Conservation (phyloP, 306 rosid genomes). For the Sechiopsis laciniata region DNA sequence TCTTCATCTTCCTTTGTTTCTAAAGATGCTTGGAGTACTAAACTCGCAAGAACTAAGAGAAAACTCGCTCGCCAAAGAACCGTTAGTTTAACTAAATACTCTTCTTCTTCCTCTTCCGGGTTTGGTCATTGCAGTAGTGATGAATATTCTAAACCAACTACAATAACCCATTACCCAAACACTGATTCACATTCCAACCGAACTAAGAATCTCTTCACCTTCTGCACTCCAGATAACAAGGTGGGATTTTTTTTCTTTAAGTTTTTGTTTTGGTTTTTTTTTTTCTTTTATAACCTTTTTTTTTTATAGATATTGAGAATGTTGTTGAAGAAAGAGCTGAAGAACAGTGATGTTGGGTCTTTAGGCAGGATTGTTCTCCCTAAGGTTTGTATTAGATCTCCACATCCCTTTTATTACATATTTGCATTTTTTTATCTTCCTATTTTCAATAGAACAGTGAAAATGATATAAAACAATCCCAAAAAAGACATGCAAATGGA, state of each 20-base stretch:
- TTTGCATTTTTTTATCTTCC: not conserved
- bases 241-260: slow-evolving; percentile 29
- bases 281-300: no score
- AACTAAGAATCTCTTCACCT: not conserved
- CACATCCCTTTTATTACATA: no score
- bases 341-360: slow-evolving; percentile 45
- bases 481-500: not conserved
- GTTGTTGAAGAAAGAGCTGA: slow-evolving; percentile 43
- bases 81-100: slow-evolving; percentile 16
- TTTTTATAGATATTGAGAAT: slow-evolving; percentile 19
- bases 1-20: not conserved
- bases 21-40: slow-evolving; percentile 25
- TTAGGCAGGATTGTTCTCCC: slow-evolving; percentile 63
- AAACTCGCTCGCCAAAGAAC: slow-evolving; percentile 41
- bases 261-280: not conserved
- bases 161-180: not conserved
- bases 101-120: slow-evolving; percentile 1
- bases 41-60: slow-evolving; percentile 36
- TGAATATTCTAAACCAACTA: not conserved
- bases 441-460: slow-evolving; percentile 10
- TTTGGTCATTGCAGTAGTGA: not conserved
- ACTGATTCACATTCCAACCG: no score
- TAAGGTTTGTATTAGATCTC: slow-evolving; percentile 39
- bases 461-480: not conserved
- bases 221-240: slow-evolving; percentile 36